Evolutionary conservation across 768 basidiomycete species (phyloP), one percentile per base, ranked within the genome.

Genomic region (Kondoa subrosea): DNA sequence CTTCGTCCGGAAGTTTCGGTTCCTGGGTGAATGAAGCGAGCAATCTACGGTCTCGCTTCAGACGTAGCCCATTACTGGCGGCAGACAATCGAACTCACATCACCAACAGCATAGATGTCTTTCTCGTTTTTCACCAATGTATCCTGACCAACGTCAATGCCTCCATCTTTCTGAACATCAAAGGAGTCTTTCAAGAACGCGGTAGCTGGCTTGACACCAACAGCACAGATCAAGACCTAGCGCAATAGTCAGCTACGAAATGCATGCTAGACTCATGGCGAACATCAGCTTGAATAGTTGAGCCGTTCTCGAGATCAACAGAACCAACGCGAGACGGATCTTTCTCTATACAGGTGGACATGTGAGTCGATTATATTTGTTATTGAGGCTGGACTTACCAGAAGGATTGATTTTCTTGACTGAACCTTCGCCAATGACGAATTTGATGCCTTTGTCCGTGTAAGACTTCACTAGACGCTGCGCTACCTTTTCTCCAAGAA

Each of bases 401-500:
- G 58, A 27, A 27, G 61, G 29, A 17, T 63, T 63, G 61, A 63
- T 31, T 33, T 63, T 33, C 30, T 63, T 63, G 61, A 63, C 61
- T 17, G 29, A 31, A 3, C 61, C 61, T 32, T 63, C 61, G 15
- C 61, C 61, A 32, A 63, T 63, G 75, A 88, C 84, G 82, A 95
- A 95, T 72, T 84, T 86, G 75, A 90, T 83, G 34, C 89, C 88
- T 75, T 89, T 84, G 21, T 81, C 81, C 77, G 91, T 87, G 74
- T 90, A 86, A 76, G 82, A 87, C 82, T 88, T 87, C 78, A 84
- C 83, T 57, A 92, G 77, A 0, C 84, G 87, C 4, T 81, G 81
- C 12, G 90, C 91, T 63, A 93, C 81, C 70, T 87, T 83, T 72
- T 84, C 83, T 30, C 91, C 91, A 8, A 95, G 81, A 34, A 91